phyloP scores from a whole-genome alignment of 768 basidiomycete species.

The Lentinula lateritia region DNA sequence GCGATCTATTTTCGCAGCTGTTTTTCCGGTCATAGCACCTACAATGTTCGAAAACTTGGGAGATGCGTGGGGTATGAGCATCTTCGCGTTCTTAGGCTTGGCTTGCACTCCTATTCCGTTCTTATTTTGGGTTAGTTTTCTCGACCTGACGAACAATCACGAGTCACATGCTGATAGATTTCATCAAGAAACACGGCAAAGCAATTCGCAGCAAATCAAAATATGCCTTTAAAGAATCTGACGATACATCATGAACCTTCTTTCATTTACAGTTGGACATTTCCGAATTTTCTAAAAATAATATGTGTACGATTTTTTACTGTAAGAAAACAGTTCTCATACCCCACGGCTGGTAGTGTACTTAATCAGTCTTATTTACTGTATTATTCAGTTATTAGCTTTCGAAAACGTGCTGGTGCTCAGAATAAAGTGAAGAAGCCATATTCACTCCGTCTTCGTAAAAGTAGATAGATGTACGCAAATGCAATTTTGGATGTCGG shows the following conservation, averaged over 20 bases:
- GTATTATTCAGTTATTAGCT: no score
- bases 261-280: neutral
- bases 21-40: constrained; percentile 57
- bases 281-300: neutral
- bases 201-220: constrained; percentile 33
- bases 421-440: no score
- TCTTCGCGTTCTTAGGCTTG: constrained; percentile 48
- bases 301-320: neutral
- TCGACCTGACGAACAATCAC: neutral
- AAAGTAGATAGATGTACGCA: no score
- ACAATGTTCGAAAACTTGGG: constrained; percentile 47
- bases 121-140: constrained; percentile 44
- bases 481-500: neutral
- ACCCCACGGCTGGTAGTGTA: no score
- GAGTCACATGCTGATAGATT: neutral
- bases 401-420: no score
- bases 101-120: constrained; percentile 51
- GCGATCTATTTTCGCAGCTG: constrained; percentile 56
- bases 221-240: constrained; percentile 35
- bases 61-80: constrained; percentile 48
- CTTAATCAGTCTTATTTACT: no score
- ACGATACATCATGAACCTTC: neutral
- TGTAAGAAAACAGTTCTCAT: no score
- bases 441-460: no score
- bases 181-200: constrained; percentile 40